Base-by-base conservation (phyloP, 2,329 filamentous ascomycete species). In the Emergomyces orientalis region DNA sequence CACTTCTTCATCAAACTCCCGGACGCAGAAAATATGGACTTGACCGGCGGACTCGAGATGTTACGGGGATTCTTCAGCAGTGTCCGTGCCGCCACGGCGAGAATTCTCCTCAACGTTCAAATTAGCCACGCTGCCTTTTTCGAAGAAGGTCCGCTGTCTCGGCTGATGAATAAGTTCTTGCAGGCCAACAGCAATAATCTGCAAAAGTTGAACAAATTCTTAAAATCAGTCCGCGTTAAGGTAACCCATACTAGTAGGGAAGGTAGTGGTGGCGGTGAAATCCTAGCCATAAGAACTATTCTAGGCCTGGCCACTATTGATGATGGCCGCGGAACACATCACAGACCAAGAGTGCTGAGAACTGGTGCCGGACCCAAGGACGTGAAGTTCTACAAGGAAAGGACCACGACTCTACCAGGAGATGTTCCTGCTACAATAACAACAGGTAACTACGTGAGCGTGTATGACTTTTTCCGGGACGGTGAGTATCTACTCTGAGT, bases 61-160 rank as follows among this genome's bases (percentile, higher is more conserved):
- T 71, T 86, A 4, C 79, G 85, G 47, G 86, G 86, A 0, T 88
- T 83, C 72, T 87, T 83, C 68, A 77, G 83, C 14, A 87, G 84
- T 68, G 81, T 85, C 37, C 82, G 86, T 3, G 80, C 82, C 1
- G 81, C 83, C 1, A 82, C 83, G 17, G 79, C 79, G 43, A 78
- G 84, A 2, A 74, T 88, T 5, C 69, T 88, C 0, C 71, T 88
- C 14, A 88, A 88, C 63, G 75, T 88, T 3, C 86, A 88, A 63
- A 83, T 87, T 30, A 83, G 83, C 8, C 81, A 82, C 55, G 78
- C 79, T 2, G 83, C 84, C 0, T 87, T 85, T 67, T 85, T 84
- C 71, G 77, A 82, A 66, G 67, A 77, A 1, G 77, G 77, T 0
- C 71, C 73, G 1, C 71, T 86, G 27, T 61, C 59, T 2, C 32